Conservation (phyloP, 2,329 filamentous ascomycete genomes). For the Fusarium albosuccineum region DNA sequence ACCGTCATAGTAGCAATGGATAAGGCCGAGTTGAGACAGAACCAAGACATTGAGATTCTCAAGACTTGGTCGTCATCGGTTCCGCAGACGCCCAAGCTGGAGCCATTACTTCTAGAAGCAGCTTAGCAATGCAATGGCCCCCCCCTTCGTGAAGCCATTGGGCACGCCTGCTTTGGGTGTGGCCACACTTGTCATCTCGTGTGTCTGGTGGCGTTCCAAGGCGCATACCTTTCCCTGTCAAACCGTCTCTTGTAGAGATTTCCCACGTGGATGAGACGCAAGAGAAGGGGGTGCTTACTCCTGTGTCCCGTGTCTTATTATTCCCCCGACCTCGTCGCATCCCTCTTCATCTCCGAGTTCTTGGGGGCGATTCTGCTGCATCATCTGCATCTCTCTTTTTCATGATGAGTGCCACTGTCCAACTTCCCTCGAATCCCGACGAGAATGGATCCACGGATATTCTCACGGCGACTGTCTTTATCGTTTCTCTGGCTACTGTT, state of each 20-base stretch:
- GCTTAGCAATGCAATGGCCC: background rate
- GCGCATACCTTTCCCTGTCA: background rate
- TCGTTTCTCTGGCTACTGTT: slow-evolving; percentile 54
- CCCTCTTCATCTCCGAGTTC: slow-evolving; percentile 15
- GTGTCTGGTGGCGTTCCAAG: no score
- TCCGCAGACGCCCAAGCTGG: background rate
- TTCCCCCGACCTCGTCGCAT: slow-evolving; percentile 6
- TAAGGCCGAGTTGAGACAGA: background rate
- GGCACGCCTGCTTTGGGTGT: background rate
- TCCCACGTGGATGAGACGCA: slow-evolving; percentile 2
- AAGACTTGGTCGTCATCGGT: background rate
- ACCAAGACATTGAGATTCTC: background rate
- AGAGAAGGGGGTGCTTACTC: background rate
- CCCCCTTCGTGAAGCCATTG: no score
- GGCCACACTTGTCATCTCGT: background rate
- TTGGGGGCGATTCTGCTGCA: slow-evolving; percentile 17
- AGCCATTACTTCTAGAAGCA: slow-evolving; percentile 3
- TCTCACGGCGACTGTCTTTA: slow-evolving; percentile 55
- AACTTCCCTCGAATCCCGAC: slow-evolving; percentile 47
- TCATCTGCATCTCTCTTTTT: background rate
- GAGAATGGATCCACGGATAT: slow-evolving; percentile 55
- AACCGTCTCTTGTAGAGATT: background rate
- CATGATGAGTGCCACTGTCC: slow-evolving; percentile 36
- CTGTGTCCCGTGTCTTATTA: slow-evolving; percentile 26
- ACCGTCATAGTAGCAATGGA: slow-evolving; percentile 16